Evolutionary conservation across 1,284 basidiomycete genomes (phyloP).

Genomic region (Erythrobasidium hasegawianum): DNA sequence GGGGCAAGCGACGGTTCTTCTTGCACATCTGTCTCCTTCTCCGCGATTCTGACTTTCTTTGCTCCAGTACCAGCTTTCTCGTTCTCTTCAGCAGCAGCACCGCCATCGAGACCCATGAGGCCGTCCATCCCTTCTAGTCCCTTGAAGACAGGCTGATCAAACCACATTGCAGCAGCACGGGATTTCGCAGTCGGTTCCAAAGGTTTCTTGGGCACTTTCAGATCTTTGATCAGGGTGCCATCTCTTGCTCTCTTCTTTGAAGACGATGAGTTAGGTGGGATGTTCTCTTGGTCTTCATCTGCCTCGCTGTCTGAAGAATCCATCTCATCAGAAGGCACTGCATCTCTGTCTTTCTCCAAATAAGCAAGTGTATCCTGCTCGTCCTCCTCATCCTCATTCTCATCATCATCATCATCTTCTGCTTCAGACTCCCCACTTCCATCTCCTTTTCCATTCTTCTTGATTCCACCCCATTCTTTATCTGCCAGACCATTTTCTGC

Average conservation of each 20-base stretch:
- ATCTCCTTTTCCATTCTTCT: slow-evolving; percentile 41
- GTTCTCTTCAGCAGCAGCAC: slow-evolving; percentile 45
- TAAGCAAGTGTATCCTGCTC: slow-evolving; percentile 37
- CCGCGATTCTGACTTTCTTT: neutral
- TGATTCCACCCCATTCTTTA: slow-evolving; percentile 66
- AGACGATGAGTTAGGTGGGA: slow-evolving; percentile 49
- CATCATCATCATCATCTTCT: slow-evolving; percentile 48
- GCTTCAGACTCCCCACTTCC: slow-evolving; percentile 46
- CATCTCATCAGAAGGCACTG: slow-evolving; percentile 6
- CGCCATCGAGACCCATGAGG: slow-evolving; percentile 48
- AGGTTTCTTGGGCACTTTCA: slow-evolving; percentile 38
- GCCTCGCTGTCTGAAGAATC: slow-evolving; percentile 47
- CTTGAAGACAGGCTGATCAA: slow-evolving; percentile 88
- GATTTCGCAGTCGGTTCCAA: slow-evolving; percentile 30
- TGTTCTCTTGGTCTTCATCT: slow-evolving; percentile 49
- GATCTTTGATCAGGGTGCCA: slow-evolving; percentile 44
- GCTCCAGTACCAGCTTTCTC: slow-evolving; percentile 31
- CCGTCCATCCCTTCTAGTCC: slow-evolving; percentile 60
- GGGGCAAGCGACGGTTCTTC: slow-evolving; percentile 24
- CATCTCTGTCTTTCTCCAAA: slow-evolving; percentile 3
- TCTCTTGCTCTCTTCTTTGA: slow-evolving; percentile 53
- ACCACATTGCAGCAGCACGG: slow-evolving; percentile 70
- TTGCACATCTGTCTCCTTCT: no score
- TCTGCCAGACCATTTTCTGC: slow-evolving; percentile 55
- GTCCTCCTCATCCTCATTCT: slow-evolving; percentile 47